Evolutionary conservation across 2,329 filamentous ascomycete genomes (phyloP).

Genomic region (Penicillium corylophilum): DNA sequence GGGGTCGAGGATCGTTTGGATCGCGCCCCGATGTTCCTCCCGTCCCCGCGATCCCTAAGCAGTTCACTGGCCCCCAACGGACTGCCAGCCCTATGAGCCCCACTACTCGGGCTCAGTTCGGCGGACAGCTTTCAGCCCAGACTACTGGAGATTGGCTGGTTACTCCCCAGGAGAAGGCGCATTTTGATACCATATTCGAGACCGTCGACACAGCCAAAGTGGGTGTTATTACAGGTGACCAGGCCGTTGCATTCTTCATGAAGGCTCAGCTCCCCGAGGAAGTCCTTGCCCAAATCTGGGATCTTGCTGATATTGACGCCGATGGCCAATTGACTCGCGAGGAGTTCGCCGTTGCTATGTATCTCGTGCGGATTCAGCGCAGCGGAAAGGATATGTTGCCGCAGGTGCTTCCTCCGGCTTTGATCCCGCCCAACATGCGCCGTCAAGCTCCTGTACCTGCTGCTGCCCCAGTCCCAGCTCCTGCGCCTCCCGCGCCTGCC

Average conservation of each 20-base stretch:
- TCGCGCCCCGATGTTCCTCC: constrained; percentile 53
- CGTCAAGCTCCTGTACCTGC: constrained; percentile 41
- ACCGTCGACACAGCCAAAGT: constrained; percentile 76
- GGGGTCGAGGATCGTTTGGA: constrained; percentile 52
- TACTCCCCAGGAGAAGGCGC: constrained; percentile 75
- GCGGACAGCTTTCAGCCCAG: constrained; percentile 53
- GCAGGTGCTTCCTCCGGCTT: constrained; percentile 70
- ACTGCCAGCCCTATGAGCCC: constrained; percentile 59
- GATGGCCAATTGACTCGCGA: constrained; percentile 82
- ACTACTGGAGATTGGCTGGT: constrained; percentile 76
- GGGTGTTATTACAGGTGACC: constrained; percentile 87
- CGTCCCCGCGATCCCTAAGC: constrained; percentile 72
- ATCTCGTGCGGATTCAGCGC: constrained; percentile 86
- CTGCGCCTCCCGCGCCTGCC: constrained; percentile 39
- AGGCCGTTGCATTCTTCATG: constrained; percentile 90
- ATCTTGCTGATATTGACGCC: constrained; percentile 89
- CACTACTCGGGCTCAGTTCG: constrained; percentile 46
- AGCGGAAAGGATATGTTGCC: constrained; percentile 72
- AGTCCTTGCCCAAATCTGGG: constrained; percentile 90
- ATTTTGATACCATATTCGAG: constrained; percentile 83
- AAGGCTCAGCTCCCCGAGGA: constrained; percentile 90
- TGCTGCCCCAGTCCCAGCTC: constrained; percentile 45
- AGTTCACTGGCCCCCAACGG: constrained; percentile 64
- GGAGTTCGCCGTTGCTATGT: constrained; percentile 97
- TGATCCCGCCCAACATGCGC: constrained; percentile 86